phyloP scores from a whole-genome alignment of 495 filamentous ascomycete genomes.

The Cladorrhinum samala region DNA sequence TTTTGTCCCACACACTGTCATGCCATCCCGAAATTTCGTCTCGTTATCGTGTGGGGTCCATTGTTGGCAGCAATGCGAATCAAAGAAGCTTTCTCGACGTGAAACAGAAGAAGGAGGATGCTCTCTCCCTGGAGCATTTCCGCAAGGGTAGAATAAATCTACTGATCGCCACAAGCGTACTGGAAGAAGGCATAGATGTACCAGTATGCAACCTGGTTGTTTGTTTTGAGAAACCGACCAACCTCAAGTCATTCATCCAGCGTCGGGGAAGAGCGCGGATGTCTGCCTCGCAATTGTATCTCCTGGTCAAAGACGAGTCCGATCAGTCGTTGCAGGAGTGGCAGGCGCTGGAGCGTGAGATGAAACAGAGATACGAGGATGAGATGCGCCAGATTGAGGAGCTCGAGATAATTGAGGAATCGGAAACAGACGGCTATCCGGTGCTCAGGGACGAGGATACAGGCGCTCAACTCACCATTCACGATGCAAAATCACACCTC shows the following conservation, averaged over 20 bases:
- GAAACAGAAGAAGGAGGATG: constrained; percentile 44
- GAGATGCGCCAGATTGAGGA: constrained; percentile 51
- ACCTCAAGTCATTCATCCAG: constrained; percentile 84
- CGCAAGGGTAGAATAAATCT: constrained; percentile 64
- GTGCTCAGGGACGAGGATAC: constrained; percentile 44
- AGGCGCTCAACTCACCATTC: constrained; percentile 67
- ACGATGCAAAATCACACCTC: constrained; percentile 68
- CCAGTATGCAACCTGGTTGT: constrained; percentile 79
- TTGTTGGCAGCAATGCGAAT: constrained; percentile 58
- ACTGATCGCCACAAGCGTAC: constrained; percentile 73
- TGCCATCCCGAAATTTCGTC: constrained; percentile 50
- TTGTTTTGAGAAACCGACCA: constrained; percentile 72
- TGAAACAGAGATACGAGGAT: constrained; percentile 70
- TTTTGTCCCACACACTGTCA: constrained; percentile 61
- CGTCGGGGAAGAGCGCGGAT: constrained; percentile 77
- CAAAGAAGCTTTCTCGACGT: constrained; percentile 57
- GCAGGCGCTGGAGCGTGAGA: constrained; percentile 59
- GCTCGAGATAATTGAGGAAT: constrained; percentile 46
- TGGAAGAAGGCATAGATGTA: constrained; percentile 92
- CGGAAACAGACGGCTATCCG: constrained; percentile 40
- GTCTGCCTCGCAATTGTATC: constrained; percentile 60
- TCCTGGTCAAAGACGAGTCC: constrained; percentile 46
- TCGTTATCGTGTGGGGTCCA: constrained; percentile 56
- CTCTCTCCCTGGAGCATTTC: constrained; percentile 61
- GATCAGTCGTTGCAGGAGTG: constrained; percentile 42